Base-by-base conservation (phyloP, 2,329 filamentous ascomycete species). In the Colletotrichum sansevieriae region DNA sequence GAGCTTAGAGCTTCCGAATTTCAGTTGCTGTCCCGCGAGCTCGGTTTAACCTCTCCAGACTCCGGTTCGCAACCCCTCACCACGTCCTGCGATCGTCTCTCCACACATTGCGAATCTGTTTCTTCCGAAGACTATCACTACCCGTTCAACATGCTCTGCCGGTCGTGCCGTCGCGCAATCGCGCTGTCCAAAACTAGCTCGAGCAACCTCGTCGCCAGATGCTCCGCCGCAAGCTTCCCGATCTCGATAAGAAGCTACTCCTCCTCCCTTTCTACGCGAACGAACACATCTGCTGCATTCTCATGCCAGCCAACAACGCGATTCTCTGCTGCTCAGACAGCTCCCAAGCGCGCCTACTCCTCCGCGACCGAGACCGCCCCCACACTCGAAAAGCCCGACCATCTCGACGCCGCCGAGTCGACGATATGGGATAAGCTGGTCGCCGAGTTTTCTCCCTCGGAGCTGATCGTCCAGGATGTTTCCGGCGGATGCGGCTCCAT, bases 401-500 rank as follows among this genome's bases (percentile, higher is more conserved):
- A 84, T 72, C 80, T 89, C 62, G 80, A 87, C 75, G 82, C 83
- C 2, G 85, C 86, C 76, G 90, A 92, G 75, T 81, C 83, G 35
- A 81, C 83, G 68, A 87, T 92, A 73, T 91, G 87, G 81, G 83
- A 86, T 66, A 80, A 83, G 57, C 80, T 89, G 60, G 72, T 78
- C 18, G 78, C 79, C 7, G 85, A 85, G 74, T 86, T 89, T 63
- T 71, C 77, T 2, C 86, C 87, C 0, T 83, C 83, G 0, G 78
- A 85, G 67, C 78, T 90, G 29, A 79, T 89, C 78, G 92, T 96
- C 10, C 90, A 91, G 77, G 93, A 97, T 80, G 88, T 96, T 59
- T 93, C 91, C 25, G 93, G 93, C 67, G 93, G 93, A 35, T 97
- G 93, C 80, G 93, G 93, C 10, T 92, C 90, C 76, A 96, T 96